These are phyloP conservation scores for Acrodontium crateriforme DNA, from an alignment of 2,329 filamentous ascomycete genomes.

Conservation along the genomic window DNA sequence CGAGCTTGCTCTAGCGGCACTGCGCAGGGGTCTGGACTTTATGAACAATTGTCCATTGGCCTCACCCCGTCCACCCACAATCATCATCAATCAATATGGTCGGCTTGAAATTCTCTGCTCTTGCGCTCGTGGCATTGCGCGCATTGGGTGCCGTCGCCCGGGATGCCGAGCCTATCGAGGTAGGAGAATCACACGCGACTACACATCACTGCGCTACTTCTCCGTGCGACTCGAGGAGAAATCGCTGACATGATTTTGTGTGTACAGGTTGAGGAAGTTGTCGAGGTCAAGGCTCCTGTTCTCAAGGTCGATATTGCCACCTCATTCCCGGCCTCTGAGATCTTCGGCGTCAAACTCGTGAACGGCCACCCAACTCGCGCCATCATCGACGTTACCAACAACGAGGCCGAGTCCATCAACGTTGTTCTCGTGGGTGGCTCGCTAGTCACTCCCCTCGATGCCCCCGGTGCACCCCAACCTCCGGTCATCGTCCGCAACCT, in stretches of 20 bases:
- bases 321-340: constrained; percentile 53
- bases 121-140: constrained; percentile 58
- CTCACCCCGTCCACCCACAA: no score
- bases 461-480: constrained; percentile 38
- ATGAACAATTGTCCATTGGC: no score
- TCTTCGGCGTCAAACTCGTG: constrained; percentile 90
- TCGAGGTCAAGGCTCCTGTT: constrained; percentile 45
- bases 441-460: constrained; percentile 45
- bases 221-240: no score
- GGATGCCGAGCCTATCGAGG: constrained; percentile 18
- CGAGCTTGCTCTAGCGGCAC: no score
- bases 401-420: constrained; percentile 61
- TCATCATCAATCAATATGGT: no score
- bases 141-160: constrained; percentile 51
- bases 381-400: constrained; percentile 69
- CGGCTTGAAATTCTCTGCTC: constrained; percentile 55
- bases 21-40: no score
- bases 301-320: constrained; percentile 42
- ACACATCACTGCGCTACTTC: no score
- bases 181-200: no score
- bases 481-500: constrained; percentile 65
- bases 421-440: constrained; percentile 65
- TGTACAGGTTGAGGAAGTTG: no score
- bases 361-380: constrained; percentile 80
- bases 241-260: no score